Evolutionary conservation across 2,329 filamentous ascomycete species (phyloP).

Genomic region (Colletotrichum sojae): DNA sequence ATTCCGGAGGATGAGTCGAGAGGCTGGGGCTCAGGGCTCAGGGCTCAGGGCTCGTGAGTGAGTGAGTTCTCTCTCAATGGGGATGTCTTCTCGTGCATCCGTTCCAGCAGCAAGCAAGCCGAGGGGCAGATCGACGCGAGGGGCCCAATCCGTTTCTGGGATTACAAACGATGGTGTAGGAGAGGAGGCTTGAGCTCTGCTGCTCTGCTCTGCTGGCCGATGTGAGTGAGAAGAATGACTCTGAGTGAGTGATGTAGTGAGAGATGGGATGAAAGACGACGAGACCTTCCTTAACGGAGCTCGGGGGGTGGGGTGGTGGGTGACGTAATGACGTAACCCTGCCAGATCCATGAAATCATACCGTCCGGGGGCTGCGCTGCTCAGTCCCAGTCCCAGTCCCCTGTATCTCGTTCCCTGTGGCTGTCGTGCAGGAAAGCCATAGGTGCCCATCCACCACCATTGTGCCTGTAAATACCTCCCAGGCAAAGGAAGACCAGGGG

Average conservation of each 20-base stretch:
- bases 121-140: conserved; percentile 18
- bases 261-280: conserved; percentile 13
- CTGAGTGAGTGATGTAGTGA: conserved; percentile 1
- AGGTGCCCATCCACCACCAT: no score
- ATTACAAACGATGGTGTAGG: conserved; percentile 36
- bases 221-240: no score
- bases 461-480: no score
- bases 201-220: neutral
- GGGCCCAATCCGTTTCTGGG: conserved; percentile 23
- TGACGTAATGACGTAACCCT: conserved; percentile 31
- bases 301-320: conserved; percentile 16
- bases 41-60: no score
- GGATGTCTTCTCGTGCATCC: conserved; percentile 21
- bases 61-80: neutral
- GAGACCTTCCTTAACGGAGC: conserved; percentile 1
- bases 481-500: conserved; percentile 11
- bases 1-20: no score
- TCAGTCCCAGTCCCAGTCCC: neutral
- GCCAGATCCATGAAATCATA: conserved; percentile 39
- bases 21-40: no score
- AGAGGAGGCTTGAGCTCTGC: conserved; percentile 29
- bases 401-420: no score
- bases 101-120: conserved; percentile 11
- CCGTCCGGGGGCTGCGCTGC: conserved; percentile 23
- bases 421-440: no score